Evolutionary conservation across 2,329 filamentous ascomycete genomes (phyloP).

Genomic region (Diaporthe sp.): DNA sequence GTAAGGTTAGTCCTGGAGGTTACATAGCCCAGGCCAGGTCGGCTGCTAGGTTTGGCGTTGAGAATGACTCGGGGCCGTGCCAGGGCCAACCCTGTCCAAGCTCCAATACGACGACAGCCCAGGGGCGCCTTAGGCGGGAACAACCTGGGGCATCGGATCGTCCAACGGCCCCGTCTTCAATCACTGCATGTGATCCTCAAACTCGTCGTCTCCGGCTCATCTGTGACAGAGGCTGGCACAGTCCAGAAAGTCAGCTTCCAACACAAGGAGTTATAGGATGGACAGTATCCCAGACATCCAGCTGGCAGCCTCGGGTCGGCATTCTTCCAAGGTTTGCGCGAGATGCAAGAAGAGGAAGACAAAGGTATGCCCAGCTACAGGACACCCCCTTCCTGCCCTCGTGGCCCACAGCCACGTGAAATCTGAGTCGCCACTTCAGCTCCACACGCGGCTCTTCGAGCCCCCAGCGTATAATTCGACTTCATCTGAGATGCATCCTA

Average conservation of each 20-base stretch:
- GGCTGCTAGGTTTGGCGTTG: neutral
- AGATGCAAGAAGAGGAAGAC: constrained; percentile 37
- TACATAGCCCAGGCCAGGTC: neutral
- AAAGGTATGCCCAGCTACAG: neutral
- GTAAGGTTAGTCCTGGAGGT: constrained; percentile 14
- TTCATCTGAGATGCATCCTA: neutral
- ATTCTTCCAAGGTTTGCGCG: constrained; percentile 33
- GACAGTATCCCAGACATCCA: constrained; percentile 27
- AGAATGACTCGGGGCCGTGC: constrained; percentile 28
- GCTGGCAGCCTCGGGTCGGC: constrained; percentile 30
- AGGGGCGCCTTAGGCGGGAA: neutral
- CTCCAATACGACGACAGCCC: neutral
- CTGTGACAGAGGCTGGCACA: neutral
- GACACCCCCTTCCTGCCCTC: neutral
- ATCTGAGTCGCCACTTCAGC: neutral
- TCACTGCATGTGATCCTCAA: constrained; percentile 14
- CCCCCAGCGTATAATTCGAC: neutral
- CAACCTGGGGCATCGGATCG: constrained; percentile 14
- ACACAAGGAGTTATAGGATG: neutral
- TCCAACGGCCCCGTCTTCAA: neutral
- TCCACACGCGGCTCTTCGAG: constrained; percentile 18
- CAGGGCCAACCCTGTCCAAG: constrained; percentile 1
- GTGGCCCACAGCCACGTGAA: constrained; percentile 27
- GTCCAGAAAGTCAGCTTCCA: neutral
- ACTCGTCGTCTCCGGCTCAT: neutral